phyloP scores from a whole-genome alignment of 768 basidiomycete genomes.

The Podaxis carcinomalis region DNA sequence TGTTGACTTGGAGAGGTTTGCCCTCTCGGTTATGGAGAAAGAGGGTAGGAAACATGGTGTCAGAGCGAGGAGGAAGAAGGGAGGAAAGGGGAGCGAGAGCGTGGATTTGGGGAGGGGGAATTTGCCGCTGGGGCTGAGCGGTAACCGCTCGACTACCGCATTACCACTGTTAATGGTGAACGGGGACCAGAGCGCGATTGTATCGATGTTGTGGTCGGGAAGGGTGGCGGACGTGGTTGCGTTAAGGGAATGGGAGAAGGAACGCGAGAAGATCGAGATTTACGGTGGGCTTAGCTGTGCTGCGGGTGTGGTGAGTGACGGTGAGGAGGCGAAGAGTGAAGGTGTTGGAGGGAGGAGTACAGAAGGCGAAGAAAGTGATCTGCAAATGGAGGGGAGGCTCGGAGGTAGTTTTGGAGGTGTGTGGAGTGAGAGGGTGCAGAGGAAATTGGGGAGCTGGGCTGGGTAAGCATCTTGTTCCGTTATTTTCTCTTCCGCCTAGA shows the following conservation, averaged over 20 bases:
- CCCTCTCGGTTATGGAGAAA: conserved; percentile 34
- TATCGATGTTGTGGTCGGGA: conserved; percentile 39
- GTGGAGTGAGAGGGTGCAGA: conserved; percentile 41
- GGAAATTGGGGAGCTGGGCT: conserved; percentile 42
- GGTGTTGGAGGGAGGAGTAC: conserved; percentile 32
- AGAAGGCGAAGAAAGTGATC: conserved; percentile 15
- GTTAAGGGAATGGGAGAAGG: conserved; percentile 33
- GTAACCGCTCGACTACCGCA: conserved; percentile 2
- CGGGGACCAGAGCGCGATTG: conserved; percentile 5
- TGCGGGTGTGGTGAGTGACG: conserved; percentile 33
- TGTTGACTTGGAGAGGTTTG: conserved; percentile 49
- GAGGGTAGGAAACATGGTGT: conserved; percentile 8
- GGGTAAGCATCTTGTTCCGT: conserved; percentile 24
- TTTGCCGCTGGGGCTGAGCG: conserved; percentile 28
- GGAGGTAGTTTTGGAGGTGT: conserved; percentile 25
- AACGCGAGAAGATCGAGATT: not conserved
- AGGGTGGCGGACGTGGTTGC: conserved; percentile 30
- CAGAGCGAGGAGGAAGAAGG: conserved; percentile 9
- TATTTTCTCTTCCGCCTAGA: not conserved
- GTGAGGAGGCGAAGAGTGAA: conserved; percentile 31
- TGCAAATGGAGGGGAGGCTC: conserved; percentile 1
- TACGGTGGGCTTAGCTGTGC: conserved; percentile 13
- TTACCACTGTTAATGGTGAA: conserved; percentile 23
- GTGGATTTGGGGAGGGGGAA: conserved; percentile 41
- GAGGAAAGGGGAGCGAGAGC: conserved; percentile 26